Conservation (phyloP, 2,329 filamentous ascomycete species). For the Pezicula rhizophila region DNA sequence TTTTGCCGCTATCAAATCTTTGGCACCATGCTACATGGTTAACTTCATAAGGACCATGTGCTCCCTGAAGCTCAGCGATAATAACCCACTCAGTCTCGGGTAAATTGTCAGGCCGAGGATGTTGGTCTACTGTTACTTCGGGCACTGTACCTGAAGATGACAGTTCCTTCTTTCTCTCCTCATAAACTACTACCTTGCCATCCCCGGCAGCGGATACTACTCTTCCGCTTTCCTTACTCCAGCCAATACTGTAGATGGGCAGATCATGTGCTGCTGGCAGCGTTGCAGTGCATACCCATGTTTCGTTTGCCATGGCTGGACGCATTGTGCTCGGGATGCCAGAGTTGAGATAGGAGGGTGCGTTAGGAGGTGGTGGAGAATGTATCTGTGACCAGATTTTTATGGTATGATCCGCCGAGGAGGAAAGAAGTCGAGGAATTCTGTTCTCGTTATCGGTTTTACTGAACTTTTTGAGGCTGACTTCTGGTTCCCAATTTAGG, state of each 20-base stretch:
- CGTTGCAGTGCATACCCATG: conserved; percentile 73
- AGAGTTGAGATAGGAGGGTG: conserved; percentile 31
- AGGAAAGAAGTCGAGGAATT: conserved; percentile 61
- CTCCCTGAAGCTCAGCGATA: conserved; percentile 61
- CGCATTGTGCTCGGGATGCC: conserved; percentile 89
- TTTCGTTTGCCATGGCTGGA: conserved; percentile 63
- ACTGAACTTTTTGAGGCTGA: conserved; percentile 14
- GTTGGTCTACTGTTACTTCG: not conserved
- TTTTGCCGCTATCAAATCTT: conserved; percentile 61
- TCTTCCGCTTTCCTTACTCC: conserved; percentile 72
- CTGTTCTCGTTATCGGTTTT: conserved; percentile 26
- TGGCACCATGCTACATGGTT: conserved; percentile 89
- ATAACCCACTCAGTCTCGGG: conserved; percentile 60
- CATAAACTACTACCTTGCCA: conserved; percentile 73
- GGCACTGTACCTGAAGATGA: conserved; percentile 21
- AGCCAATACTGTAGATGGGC: conserved; percentile 77
- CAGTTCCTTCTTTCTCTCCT: conserved; percentile 42
- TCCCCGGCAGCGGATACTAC: conserved; percentile 89
- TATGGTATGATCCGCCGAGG: conserved; percentile 76
- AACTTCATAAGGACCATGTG: conserved; percentile 88
- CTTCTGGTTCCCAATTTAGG: conserved; percentile 60
- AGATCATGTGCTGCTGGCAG: conserved; percentile 72
- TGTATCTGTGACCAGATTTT: conserved; percentile 65
- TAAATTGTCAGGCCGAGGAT: not conserved
- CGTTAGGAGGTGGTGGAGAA: conserved; percentile 24